Evolutionary conservation across 1,284 basidiomycete genomes (phyloP), one percentile per base, ranked within the genome.

Genomic region (Paramarasmius palmivorus): DNA sequence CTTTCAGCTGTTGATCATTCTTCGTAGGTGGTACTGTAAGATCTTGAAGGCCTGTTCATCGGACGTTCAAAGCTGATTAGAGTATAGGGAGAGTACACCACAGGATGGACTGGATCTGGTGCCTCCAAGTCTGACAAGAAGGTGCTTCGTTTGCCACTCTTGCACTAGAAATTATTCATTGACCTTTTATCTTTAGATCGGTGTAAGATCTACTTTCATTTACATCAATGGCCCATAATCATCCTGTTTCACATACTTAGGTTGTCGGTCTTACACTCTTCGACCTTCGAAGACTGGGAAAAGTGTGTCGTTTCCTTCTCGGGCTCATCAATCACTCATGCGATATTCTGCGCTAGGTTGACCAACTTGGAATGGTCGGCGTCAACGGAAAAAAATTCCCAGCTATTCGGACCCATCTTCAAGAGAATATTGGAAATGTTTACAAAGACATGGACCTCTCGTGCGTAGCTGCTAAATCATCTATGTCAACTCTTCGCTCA

Each of bases 81-180:
- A 41, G 35, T 57, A 15, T 49, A 88, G 86, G 90, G 90, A 46
- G 90, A 95, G 75, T 95, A 96, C 72, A 96, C 94, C 54, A 96
- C 94, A 50, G 94, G 94, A 67, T 95, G 92, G 87, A 93, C 92
- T 4, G 87, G 85, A 15, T 83, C 86, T 34, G 92, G 93, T n/a
- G 89, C 90, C 41, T 95, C 93, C 19, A 93, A 90, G 65, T 95
- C 93, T 7, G 94, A 96, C 76, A 96, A 96, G 75, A 96, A 95
- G 79, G 90, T 88, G 54, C 55, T 68, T 55, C 35, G 29, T 22
- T 51, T 25, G 35, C 19, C 12, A 39, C 39, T 58, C n/a, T 35
- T 39, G n/a, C n/a, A 50, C 17, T 20, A 20, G 14, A 19, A n/a
- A 38, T 8, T 55, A 37, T 26, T 50, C 7, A 46, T 19, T 20